phyloP scores from a whole-genome alignment of 169 alveolate species.

The Cyclospora cayetanensis region DNA sequence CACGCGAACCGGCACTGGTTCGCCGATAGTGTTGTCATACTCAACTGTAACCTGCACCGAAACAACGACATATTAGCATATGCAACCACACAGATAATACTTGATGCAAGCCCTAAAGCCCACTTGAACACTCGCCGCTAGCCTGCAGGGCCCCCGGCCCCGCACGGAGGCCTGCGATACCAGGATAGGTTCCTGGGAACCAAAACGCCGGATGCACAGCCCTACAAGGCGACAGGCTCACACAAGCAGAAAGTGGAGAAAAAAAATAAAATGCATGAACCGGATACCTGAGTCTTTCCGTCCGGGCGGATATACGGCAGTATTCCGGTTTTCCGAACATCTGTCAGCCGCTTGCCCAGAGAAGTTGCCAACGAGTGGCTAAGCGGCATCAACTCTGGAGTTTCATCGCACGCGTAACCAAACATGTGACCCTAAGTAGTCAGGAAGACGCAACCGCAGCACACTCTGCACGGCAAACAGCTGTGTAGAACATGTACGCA shows the following conservation, averaged over 20 bases:
- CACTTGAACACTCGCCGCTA: too few species aligned
- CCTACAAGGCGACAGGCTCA: too few species aligned
- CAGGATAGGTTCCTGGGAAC: too few species aligned
- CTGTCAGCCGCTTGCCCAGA: constrained; percentile 94
- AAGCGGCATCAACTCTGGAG: constrained; percentile 97
- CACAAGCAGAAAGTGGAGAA: neutral
- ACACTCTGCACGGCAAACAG: neutral
- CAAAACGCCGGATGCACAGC: too few species aligned
- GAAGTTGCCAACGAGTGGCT: constrained; percentile 96
- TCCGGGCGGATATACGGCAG: constrained; percentile 98
- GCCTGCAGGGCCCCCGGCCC: too few species aligned
- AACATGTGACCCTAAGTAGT: constrained; percentile 99
- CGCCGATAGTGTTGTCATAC: constrained; percentile 85
- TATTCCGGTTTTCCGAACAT: constrained; percentile 90
- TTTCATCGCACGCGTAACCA: constrained; percentile 99
- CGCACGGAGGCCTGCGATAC: too few species aligned
- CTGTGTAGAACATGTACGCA: neutral
- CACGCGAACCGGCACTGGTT: constrained; percentile 91
- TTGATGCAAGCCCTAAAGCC: neutral
- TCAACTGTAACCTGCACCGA: constrained; percentile 86
- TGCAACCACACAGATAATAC: neutral
- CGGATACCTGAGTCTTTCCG: constrained; percentile 98
- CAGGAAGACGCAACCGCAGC: neutral
- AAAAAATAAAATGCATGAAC: constrained; percentile 70
- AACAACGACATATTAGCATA: neutral